Base-by-base conservation (phyloP, 2,329 filamentous ascomycete species). In the Triangularia verruculosa region DNA sequence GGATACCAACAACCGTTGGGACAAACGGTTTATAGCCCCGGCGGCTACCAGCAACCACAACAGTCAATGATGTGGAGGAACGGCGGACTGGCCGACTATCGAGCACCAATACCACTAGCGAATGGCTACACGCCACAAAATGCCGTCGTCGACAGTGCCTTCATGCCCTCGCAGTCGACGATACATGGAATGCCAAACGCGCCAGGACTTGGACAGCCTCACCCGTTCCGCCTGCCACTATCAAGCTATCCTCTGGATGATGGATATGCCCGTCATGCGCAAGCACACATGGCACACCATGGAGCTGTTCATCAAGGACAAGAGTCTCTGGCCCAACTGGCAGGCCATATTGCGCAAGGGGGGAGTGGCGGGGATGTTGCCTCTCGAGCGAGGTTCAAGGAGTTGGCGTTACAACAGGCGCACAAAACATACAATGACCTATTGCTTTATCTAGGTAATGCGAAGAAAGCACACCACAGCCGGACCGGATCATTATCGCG, bases 401-500 rank as follows among this genome's bases (percentile, higher is more conserved):
- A 92, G 67, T 89, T 86, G 67, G 85, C 86, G 2, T 77, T 93
- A 24, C 79, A 83, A 13, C 88, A 87, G 77, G 90, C 90, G n/a
- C 88, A 93, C 73, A 82, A 82, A 68, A 84, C 88, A 30, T 93
- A 93, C 74, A 80, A 90, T 56, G 88, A 92, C 67, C 81, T 94
- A 7, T 77, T 93, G 3, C 78, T 86, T 9, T 86, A 85, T 67
- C 79, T 91, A 6, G 86, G 90, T 65, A 82, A 85, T 59, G 80
- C 79, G 20, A 87, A 85, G 63, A 87, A 81, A 70, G 74, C 78
- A 1, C 76, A 77, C 9, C 73, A 78, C 17, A 72, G 73, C 17
- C 79, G 78, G 65, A 72, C 72, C 20, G 73, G 74, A 24, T 74
- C 77, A 47, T 73, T 74, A 5, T 72, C 77, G 8, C 76, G 76